Evolutionary conservation across 2,329 filamentous ascomycete genomes (phyloP).

Genomic region (Alternaria sp.): DNA sequence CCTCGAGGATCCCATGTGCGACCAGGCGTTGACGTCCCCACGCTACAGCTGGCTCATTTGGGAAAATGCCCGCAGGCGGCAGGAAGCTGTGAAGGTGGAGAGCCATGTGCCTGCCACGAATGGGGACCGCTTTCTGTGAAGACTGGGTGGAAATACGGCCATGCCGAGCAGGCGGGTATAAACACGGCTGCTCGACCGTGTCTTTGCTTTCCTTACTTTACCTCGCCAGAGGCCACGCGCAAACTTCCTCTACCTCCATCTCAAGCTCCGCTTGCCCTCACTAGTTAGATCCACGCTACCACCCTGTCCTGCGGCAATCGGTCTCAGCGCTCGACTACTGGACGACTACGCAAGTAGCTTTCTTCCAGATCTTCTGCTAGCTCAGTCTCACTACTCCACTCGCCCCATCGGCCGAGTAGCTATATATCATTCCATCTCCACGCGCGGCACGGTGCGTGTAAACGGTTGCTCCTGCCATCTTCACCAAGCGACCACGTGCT

Average conservation of each 20-base stretch:
- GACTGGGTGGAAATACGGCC: neutral
- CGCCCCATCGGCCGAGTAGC: neutral
- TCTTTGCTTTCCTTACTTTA: neutral
- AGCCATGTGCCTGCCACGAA: constrained; percentile 10
- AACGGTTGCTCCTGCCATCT: constrained; percentile 8
- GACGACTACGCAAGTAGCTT: neutral
- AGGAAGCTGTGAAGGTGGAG: constrained; percentile 2
- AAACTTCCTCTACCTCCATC: neutral
- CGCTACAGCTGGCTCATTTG: constrained; percentile 15
- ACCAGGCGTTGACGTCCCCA: constrained; percentile 16
- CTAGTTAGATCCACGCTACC: neutral
- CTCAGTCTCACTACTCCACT: neutral
- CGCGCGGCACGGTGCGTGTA: constrained; percentile 2
- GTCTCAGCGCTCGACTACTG: neutral
- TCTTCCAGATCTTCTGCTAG: neutral
- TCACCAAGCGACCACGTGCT: constrained; percentile 6
- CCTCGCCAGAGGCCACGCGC: neutral
- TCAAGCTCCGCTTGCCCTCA: neutral
- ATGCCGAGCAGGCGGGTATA: neutral
- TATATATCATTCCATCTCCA: constrained; percentile 8
- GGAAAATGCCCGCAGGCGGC: constrained; percentile 7
- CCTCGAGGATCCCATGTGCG: constrained; percentile 28
- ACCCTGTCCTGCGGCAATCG: neutral
- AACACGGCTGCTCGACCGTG: neutral
- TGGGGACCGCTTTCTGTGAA: neutral